phyloP scores from a whole-genome alignment of 768 basidiomycete genomes.

The Pholiota molesta region DNA sequence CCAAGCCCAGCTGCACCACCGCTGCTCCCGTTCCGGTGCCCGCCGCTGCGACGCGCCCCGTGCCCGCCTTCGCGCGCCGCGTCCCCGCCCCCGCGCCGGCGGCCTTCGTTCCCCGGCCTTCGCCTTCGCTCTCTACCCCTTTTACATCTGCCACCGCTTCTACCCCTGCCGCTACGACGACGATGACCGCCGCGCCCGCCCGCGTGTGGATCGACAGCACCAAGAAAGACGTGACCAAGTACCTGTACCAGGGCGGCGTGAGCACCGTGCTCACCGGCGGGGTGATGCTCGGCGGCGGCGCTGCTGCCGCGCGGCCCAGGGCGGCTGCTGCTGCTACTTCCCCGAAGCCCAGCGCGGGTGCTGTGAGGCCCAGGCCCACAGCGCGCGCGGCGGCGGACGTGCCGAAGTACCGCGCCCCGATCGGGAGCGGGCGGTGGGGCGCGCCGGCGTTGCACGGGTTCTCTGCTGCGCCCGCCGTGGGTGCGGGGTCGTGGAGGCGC shows the following conservation, averaged over 20 bases:
- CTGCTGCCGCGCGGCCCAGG: slow-evolving; percentile 11
- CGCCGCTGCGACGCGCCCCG: slow-evolving; percentile 8
- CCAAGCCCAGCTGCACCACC: slow-evolving; percentile 12
- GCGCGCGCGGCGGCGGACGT: too few relatives aligned
- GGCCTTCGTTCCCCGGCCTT: too few relatives aligned
- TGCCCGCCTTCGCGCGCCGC: slow-evolving; percentile 20
- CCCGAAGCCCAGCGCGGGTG: too few relatives aligned
- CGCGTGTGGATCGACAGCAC: slow-evolving; percentile 25
- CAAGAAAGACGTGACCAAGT: slow-evolving; percentile 34
- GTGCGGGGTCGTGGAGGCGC: too few relatives aligned
- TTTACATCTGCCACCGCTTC: too few relatives aligned
- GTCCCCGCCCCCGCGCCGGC: too few relatives aligned
- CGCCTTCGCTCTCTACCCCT: too few relatives aligned
- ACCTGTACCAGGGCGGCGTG: slow-evolving; percentile 45
- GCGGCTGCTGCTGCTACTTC: neutral
- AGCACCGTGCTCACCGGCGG: slow-evolving; percentile 47
- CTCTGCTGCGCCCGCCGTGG: too few relatives aligned
- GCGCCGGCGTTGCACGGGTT: too few relatives aligned
- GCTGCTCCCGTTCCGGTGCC: slow-evolving; percentile 4
- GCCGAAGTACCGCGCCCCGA: neutral
- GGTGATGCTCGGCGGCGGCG: slow-evolving; percentile 41
- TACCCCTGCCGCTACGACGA: neutral
- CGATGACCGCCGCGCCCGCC: neutral
- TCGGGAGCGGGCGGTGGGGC: too few relatives aligned
- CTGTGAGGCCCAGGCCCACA: too few relatives aligned